Percentiles rank a stretch among this genome's conserved stretches.
These are phyloP conservation scores for Solanum gandarillasii DNA, from an alignment of 257 asterid genomes.

Conservation along the genomic window DNA sequence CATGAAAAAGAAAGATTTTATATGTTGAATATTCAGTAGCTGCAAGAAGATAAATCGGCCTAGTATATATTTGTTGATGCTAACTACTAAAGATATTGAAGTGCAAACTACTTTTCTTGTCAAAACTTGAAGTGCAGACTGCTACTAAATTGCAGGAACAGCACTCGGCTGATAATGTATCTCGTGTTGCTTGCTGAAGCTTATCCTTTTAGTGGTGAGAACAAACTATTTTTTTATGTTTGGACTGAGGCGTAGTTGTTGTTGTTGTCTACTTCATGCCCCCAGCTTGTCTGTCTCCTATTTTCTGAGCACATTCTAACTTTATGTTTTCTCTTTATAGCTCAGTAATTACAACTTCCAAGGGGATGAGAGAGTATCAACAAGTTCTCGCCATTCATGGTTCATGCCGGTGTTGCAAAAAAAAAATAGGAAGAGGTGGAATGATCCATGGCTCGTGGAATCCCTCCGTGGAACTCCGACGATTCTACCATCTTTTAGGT, in stretches of 20 bases:
- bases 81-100: too few relatives aligned
- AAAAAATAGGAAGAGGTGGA: not conserved
- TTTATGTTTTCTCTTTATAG: not conserved
- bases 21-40: not conserved
- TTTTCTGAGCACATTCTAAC: not conserved
- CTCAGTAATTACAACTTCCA: not conserved
- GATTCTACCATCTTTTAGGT: too few relatives aligned
- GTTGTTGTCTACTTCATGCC: not conserved
- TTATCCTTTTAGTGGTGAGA: not conserved
- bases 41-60: not conserved
- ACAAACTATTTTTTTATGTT: not conserved
- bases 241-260: not conserved
- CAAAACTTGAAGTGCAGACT: not conserved
- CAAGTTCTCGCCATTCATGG: not conserved
- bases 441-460: too few relatives aligned
- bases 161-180: not conserved
- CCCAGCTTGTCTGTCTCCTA: not conserved
- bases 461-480: too few relatives aligned
- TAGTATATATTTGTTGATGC: too few relatives aligned
- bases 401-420: not conserved
- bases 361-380: not conserved
- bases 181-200: not conserved
- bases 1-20: not conserved
- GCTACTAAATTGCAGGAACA: not conserved
- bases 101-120: not conserved